Conservation (phyloP, 768 basidiomycete species). For the Psilocybe cubensis region DNA sequence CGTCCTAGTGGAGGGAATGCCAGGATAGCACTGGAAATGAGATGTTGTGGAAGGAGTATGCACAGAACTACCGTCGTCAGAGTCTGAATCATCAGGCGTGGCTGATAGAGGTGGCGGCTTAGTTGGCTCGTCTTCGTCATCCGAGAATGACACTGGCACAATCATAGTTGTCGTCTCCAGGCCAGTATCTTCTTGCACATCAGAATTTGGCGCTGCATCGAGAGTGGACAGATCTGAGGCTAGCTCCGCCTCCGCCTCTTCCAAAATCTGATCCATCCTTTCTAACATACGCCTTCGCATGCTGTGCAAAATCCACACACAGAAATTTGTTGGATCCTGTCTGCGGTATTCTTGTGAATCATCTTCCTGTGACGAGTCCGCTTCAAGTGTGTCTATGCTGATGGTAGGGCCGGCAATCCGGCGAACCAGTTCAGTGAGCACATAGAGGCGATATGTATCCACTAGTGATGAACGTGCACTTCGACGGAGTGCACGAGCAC, state of each 20-base stretch:
- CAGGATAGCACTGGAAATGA: conserved; percentile 23
- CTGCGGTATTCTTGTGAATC: conserved; percentile 5
- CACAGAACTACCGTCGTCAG: conserved; percentile 47
- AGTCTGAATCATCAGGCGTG: conserved; percentile 7
- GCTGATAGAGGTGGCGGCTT: conserved; percentile 12
- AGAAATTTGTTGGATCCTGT: conserved; percentile 42
- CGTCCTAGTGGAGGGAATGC: conserved; percentile 11
- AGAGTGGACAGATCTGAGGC: not conserved
- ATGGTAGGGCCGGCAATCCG: conserved; percentile 32
- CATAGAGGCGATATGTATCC: conserved; percentile 66
- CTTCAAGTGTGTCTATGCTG: conserved; percentile 18
- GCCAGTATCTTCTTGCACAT: not conserved
- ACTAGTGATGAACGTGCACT: conserved; percentile 70
- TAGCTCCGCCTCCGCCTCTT: conserved; percentile 31
- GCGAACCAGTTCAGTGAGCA: conserved; percentile 53
- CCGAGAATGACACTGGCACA: conserved; percentile 37
- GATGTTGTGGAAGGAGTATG: conserved; percentile 46
- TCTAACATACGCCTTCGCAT: conserved; percentile 51
- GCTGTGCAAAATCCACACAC: conserved; percentile 56
- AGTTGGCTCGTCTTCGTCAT: conserved; percentile 43
- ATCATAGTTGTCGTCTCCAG: conserved; percentile 31
- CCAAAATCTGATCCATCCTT: conserved; percentile 43
- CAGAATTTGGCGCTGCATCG: not conserved
- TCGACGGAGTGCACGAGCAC: conserved; percentile 50
- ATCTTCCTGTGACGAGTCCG: conserved; percentile 12